Base-by-base conservation (phyloP, 192 early-diverging fungal genomes). In the Dispira parvispora region DNA sequence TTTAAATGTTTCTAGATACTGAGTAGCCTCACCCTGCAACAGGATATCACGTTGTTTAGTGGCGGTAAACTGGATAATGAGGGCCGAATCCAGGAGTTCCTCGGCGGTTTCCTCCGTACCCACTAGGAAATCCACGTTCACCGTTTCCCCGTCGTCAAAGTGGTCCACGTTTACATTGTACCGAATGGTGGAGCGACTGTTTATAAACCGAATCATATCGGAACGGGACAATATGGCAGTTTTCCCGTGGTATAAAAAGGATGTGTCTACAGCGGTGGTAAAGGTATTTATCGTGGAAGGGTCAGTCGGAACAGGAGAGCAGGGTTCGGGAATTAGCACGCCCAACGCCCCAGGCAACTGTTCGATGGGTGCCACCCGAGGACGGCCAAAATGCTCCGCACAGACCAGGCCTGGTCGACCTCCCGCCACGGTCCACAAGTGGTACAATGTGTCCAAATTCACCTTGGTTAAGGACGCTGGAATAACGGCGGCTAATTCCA, bases 381-480 rank as follows among this genome's bases (percentile, higher is more conserved):
- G 63, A 11, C 79, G 67, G 9, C 68, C 75, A 3, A 73, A 75
- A 44, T 70, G 63, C 50, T 75, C 78, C 21, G 66, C 66, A 44
- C 79, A 68, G 64, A 80, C 80, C 6, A 77, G 50, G 61, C 80
- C 83, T 0, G 83, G 77, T 56, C 82, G 79, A 20, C 83, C 83
- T 2, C 83, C 83, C 8, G 82, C 80, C 21, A 85, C 43, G 47
- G 75, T 79, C 83, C 83, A 85, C 43, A 84, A 70, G 61, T 85
- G 70, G 58, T 80, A 84, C 12, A 84, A 68, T 46, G 78, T 75
- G 18, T 20, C 18, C 1, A 52, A 26, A n/a, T 0, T 52, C 12
- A 52, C 50, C 3, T 20, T n/a, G 20, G 50, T 25, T 0, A 52
- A 26, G 21, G 50, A 52, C 32, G 32, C 32, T 38, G 32, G 32